Evolutionary conservation across 768 basidiomycete genomes (phyloP), one percentile per base, ranked within the genome.

Genomic region (Trametes punicea): DNA sequence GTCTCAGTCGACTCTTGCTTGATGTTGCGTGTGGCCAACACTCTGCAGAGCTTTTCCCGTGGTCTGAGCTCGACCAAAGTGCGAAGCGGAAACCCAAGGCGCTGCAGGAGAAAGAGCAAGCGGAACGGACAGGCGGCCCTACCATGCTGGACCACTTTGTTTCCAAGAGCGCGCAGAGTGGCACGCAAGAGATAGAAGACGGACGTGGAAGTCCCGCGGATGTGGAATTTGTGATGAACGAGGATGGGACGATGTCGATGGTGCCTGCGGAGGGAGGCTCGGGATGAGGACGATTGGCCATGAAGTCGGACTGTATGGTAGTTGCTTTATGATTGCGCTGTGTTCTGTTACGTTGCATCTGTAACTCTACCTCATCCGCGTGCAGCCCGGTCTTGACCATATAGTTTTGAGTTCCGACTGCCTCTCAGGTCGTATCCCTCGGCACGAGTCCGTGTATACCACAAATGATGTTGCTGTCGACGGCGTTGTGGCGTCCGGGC

Each of bases 181-280:
- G 67, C 34, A 20, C 49, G 10, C 27, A 39, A 21, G 62, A 59
- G 2, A 63, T 59, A n/a, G 67, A 51, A 10, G 67, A 67, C 2
- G 65, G 57, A 10, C 60, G 62, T 2, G 62, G 62, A 5, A 60
- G 56, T 13, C 66, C 23, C 1, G 44, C 66, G 18, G 52, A 56
- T 11, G 56, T 57, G 26, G 76, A 80, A 54, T 61, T 84, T 15
- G 67, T 82, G 18, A 75, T 75, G 75, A 76, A 83, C 61, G 82
- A 83, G 62, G 83, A 85, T 62, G 84, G 84, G 46, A 81, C 78
- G 11, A 84, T 86, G 83, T 65, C 76, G 25, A 55, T 62, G 49
- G 59, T 38, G 0, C 60, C 46, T 33, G 44, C 31, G 36, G 33
- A 42, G 13, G 46, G 8, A n/a, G n/a, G n/a, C n/a, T n/a, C n/a